phyloP scores from a whole-genome alignment of 331 rosid species.

The Rhamnella rubrinervis region DNA sequence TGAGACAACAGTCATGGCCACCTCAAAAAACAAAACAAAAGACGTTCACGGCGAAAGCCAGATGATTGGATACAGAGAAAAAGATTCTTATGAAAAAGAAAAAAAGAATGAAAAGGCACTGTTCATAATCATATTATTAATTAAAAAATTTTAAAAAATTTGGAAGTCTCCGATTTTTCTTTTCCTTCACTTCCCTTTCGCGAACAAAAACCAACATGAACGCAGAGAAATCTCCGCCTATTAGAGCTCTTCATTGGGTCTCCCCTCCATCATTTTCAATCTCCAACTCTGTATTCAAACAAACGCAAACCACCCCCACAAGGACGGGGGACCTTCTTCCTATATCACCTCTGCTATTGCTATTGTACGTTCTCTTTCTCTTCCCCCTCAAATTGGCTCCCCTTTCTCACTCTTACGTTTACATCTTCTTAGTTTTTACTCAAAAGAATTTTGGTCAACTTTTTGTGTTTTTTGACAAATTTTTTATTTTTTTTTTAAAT shows the following conservation, averaged over 20 bases:
- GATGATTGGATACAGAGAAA: conserved; percentile 17
- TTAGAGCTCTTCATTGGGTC: conserved; percentile 20
- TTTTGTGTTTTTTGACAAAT: neutral
- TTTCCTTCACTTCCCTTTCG: neutral
- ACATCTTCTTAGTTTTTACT: conserved; percentile 17
- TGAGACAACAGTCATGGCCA: neutral
- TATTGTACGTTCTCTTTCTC: conserved; percentile 7
- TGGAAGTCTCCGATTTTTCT: conserved; percentile 11
- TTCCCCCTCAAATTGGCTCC: neutral
- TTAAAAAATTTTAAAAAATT: neutral
- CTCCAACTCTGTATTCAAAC: conserved; percentile 10
- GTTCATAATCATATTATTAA: neutral
- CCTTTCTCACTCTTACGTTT: conserved; percentile 27
- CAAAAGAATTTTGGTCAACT: conserved; percentile 22
- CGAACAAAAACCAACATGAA: conserved; percentile 18
- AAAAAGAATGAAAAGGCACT: neutral
- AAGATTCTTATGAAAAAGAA: neutral
- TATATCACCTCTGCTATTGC: conserved; percentile 8
- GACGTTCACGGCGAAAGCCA: neutral
- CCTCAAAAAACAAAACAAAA: neutral
- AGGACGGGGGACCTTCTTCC: conserved; percentile 2
- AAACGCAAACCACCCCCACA: conserved; percentile 15
- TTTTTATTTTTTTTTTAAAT: neutral
- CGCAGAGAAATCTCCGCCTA: conserved; percentile 40
- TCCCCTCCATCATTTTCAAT: neutral